Evolutionary conservation across 805 yeast genomes (phyloP), one percentile per base, ranked within the genome.

Genomic region (Candida methanosorbosa): DNA sequence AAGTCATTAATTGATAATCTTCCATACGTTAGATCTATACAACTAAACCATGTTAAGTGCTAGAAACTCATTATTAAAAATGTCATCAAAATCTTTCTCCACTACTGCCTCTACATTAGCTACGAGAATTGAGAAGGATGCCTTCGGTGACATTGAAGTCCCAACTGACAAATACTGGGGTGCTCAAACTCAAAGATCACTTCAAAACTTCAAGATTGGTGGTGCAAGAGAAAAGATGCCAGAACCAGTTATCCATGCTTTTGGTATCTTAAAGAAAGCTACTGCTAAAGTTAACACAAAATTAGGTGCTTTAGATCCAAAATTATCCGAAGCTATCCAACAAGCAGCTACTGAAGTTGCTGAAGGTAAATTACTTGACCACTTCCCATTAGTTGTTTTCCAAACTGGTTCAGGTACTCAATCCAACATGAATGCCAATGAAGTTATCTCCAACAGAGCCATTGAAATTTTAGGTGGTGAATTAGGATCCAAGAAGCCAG

Each of bases 361-460:
- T 32, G 85, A 81, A 49, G 98, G 98, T 45, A 84, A 86, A 61
- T 74, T 92, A 57, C 72, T 77, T 43, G 95, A 82, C 52, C 95
- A 92, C 63, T 92, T 92, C 79, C 98, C 98, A 38, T 71, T 92
- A 59, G 98, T 92, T 39, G 97, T 92, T 25, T 92, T 87, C 82
- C 98, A 92, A 70, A 92, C 98, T 40, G 98, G 98, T 40, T 84
- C 95, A 22, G 98, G 98, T 60, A 92, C 98, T 38, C 98, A 92
- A 66, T 81, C 94, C 43, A 92, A 92, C 72, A 92, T 92, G 97
- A 90, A 92, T 63, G 95, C 97, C 56, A 92, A 92, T 63, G 98
- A 92, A 70, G 98, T 92, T 48, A 92, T 92, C 54, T 85, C 96
- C 37, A 92, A 92, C 76, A 80, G 98, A 56, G 98, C 98, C 50